These are phyloP conservation scores for Batrachochytrium dendrobatidis DNA, from an alignment of 371 early-diverging fungal genomes.

Conservation along the genomic window DNA sequence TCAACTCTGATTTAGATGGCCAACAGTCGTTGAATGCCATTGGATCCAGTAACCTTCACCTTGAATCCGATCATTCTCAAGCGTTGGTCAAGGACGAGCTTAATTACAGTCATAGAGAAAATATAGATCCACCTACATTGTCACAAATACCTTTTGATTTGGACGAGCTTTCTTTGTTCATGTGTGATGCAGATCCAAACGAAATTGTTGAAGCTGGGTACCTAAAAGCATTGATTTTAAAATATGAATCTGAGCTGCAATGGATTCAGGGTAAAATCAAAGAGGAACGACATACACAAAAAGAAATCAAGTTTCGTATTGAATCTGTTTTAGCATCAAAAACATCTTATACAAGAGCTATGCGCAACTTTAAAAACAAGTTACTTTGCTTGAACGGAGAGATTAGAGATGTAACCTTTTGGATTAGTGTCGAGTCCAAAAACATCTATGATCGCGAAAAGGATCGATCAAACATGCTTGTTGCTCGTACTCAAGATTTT, in stretches of 20 bases:
- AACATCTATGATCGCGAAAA: background rate
- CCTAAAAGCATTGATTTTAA: background rate
- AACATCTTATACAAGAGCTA: background rate
- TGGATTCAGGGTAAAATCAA: conserved; percentile 3
- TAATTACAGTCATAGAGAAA: background rate
- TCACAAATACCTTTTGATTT: background rate
- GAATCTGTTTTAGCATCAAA: conserved; percentile 7
- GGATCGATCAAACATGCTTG: background rate
- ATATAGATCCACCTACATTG: background rate
- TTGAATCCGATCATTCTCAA: background rate
- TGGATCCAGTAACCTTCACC: background rate
- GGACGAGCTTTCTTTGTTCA: background rate
- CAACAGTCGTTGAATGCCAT: background rate
- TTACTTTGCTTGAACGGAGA: conserved; percentile 5
- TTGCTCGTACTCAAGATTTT: background rate
- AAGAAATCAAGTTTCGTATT: conserved; percentile 3
- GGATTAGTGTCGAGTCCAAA: background rate
- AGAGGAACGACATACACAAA: conserved; percentile 5
- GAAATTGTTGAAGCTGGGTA: background rate
- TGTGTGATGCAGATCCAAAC: background rate
- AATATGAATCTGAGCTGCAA: background rate
- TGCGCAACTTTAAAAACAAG: conserved; percentile 4
- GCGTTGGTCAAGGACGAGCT: background rate
- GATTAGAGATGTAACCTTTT: conserved; percentile 1
- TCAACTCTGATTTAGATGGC: background rate